Conservation (phyloP, 2,329 filamentous ascomycete genomes). For the Metarhizium brunneum region DNA sequence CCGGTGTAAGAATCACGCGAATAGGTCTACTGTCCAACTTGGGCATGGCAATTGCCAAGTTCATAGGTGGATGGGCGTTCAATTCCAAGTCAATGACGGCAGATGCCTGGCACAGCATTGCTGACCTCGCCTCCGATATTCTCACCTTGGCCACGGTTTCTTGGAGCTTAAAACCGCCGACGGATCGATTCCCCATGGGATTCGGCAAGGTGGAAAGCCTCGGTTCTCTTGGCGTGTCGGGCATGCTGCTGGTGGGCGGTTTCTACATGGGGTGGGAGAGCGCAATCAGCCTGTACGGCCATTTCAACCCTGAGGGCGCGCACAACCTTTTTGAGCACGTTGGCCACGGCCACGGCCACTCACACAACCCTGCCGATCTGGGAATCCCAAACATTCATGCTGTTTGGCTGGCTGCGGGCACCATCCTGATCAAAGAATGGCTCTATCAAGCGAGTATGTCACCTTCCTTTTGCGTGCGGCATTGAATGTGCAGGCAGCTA, state of each 20-base stretch:
- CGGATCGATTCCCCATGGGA: slow-evolving; percentile 74
- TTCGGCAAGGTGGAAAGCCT: slow-evolving; percentile 98
- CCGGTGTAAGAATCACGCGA: slow-evolving; percentile 53
- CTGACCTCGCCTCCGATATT: slow-evolving; percentile 89
- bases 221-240: slow-evolving; percentile 85
- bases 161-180: slow-evolving; percentile 81
- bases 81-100: slow-evolving; percentile 89
- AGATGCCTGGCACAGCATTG: slow-evolving; percentile 91
- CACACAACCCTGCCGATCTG: slow-evolving; percentile 35
- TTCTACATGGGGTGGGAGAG: slow-evolving; percentile 85
- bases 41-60: slow-evolving; percentile 89
- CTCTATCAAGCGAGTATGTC: slow-evolving; percentile 90
- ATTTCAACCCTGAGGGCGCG: slow-evolving; percentile 61
- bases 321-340: slow-evolving; percentile 54
- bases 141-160: slow-evolving; percentile 91
- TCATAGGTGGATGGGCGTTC: slow-evolving; percentile 84
- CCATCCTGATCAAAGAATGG: slow-evolving; percentile 92
- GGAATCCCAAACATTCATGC: slow-evolving; percentile 79
- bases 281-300: slow-evolving; percentile 55
- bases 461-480: background rate
- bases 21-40: slow-evolving; percentile 69
- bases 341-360: slow-evolving; percentile 57
- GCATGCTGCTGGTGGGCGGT: slow-evolving; percentile 80
- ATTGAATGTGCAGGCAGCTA: slow-evolving; percentile 4
- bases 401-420: slow-evolving; percentile 86